phyloP scores from a whole-genome alignment of 164 flowering plant species.

The Piper longum region DNA sequence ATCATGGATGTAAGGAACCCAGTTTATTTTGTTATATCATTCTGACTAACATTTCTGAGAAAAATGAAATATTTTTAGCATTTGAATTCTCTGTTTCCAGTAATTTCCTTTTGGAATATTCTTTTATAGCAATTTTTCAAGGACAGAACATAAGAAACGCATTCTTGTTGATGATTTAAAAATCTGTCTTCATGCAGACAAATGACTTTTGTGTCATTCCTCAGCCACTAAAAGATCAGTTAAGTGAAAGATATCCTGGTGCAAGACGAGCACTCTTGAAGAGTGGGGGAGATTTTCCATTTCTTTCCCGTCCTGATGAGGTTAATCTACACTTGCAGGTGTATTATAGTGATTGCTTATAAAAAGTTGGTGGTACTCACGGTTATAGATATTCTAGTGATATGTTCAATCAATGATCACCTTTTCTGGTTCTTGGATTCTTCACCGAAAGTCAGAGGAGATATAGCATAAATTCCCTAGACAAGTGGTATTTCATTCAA shows the following conservation, averaged over 20 bases:
- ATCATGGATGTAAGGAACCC: slow-evolving; percentile 75
- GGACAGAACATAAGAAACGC: not conserved
- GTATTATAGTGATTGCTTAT: slow-evolving; percentile 1
- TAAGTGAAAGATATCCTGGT: slow-evolving; percentile 78
- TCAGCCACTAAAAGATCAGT: slow-evolving; percentile 75
- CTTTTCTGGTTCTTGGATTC: too few relatives aligned
- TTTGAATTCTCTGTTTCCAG: not conserved
- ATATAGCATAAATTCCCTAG: too few relatives aligned
- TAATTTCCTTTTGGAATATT: not conserved
- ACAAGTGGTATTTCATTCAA: too few relatives aligned
- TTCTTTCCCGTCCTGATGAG: slow-evolving; percentile 97
- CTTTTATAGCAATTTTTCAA: not conserved
- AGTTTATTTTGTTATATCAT: not conserved
- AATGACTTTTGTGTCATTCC: slow-evolving; percentile 89
- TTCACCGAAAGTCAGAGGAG: too few relatives aligned
- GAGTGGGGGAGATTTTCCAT: slow-evolving; percentile 92
- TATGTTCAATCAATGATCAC: not conserved
- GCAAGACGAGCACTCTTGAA: slow-evolving; percentile 80
- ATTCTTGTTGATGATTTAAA: not conserved
- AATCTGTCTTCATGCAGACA: slow-evolving; percentile 36
- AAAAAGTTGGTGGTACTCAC: not conserved
- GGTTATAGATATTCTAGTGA: not conserved
- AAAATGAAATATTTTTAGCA: not conserved
- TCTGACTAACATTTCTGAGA: not conserved
- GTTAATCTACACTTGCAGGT: slow-evolving; percentile 98